Conservation (phyloP, 345 rosid species). For the Salix arbutifolia region DNA sequence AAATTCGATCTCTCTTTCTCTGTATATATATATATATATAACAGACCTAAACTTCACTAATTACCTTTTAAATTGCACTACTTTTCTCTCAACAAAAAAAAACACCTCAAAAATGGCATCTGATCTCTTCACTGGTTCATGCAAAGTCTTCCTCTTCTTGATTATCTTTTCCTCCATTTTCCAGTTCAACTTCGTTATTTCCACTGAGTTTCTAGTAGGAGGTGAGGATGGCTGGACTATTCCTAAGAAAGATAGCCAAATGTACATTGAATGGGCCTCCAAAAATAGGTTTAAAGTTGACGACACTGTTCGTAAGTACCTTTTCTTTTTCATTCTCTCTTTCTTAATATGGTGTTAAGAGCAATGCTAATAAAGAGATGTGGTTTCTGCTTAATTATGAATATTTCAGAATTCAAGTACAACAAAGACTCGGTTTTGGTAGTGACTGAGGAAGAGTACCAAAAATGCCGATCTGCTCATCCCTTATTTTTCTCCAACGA, state of each 20-base stretch:
- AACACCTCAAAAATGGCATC: too few species aligned
- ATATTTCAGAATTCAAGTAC: constrained; percentile 36
- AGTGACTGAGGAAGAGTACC: constrained; percentile 58
- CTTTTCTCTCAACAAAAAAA: too few species aligned
- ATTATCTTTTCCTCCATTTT: not conserved
- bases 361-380: not conserved
- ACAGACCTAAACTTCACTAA: too few species aligned
- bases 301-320: constrained; percentile 18
- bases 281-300: constrained; percentile 17
- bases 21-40: not conserved
- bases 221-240: constrained; percentile 18
- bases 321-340: too few species aligned
- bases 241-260: constrained; percentile 11
- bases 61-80: too few species aligned
- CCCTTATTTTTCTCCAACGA: constrained; percentile 58
- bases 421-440: constrained; percentile 51
- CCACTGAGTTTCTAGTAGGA: constrained; percentile 15
- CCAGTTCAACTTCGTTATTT: not conserved
- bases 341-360: not conserved
- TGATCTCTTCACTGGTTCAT: constrained; percentile 1
- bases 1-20: not conserved
- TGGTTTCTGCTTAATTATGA: not conserved
- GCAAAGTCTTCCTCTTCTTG: constrained; percentile 4
- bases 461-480: constrained; percentile 45
- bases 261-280: constrained; percentile 21